Base-by-base conservation (phyloP, 805 yeast genomes). In the Hagleromyces aurorensis region DNA sequence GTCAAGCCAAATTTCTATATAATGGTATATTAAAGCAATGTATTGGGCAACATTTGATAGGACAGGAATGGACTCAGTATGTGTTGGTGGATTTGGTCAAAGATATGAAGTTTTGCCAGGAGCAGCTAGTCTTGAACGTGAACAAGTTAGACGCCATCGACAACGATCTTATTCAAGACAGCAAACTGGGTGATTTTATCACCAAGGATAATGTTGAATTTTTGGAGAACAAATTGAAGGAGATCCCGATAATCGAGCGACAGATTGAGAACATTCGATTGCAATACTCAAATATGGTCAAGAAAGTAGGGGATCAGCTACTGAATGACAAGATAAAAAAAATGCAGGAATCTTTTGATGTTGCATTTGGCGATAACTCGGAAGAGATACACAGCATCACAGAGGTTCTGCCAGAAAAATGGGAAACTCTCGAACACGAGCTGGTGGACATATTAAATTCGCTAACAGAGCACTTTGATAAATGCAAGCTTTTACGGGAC, bases 391-490 rank as follows among this genome's bases (percentile, higher is more conserved):
- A 46, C 5, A 21, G 29, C n/a, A 22, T 45, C n/a, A 41, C 52
- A 5, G 59, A 59, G n/a, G 43, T 34, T 3, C 30, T 32, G 21
- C 42, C 46, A 2, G 27, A 24, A 10, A 78, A 73, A 30, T 64
- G 79, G 59, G 38, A 33, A 12, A 32, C 37, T 2, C 47, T 74
- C 27, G 94, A 84, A 31, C 65, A 67, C 34, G 91, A 80, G 30
- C 65, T 84, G 55, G 93, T 83, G 1, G 65, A 69, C 2, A 61
- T 79, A 11, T 59, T 87, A 19, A 76, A 74, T 33, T 72, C 86
- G 45, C 60, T 86, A 26, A 78, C 94, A 7, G 72, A 72, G 31
- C 95, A 86, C 57, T 84, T 76, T 45, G 96, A 86, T 52, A 85
- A 82, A 48, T 81, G 94, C 42, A 43, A 59, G 8, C 58, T 49